Base-by-base conservation (phyloP, 306 rosid genomes). In the Prunus padus region DNA sequence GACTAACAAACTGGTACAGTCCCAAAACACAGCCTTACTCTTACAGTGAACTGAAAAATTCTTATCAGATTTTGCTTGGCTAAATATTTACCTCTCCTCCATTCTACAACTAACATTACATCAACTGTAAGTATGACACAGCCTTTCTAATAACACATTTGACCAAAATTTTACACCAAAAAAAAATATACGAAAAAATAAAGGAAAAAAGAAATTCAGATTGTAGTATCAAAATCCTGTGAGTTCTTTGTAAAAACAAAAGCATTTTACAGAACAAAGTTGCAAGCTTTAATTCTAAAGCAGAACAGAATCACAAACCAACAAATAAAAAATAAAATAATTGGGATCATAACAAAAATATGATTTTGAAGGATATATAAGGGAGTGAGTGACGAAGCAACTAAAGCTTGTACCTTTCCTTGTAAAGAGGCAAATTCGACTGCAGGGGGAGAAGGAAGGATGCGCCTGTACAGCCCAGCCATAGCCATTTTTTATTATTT, bases 381-480 rank as follows among this genome's bases (percentile, higher is more conserved):
- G 47, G 14, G 65, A 50, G 12, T 18, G 28, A 4, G 47, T 23
- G 63, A 25, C 57, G 25, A 55, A 15, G 46, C 20, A 77, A 30
- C 19, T 49, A 25, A 13, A 16, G 72, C 30, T 5, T 11, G 69
- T 30, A 91, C 98, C 96, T 90, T 94, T 75, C 98, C 98, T 51
- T 87, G 83, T 13, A 87, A 71, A 11, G 98, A 91, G 80, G 93
- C 92, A 72, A 91, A 91, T 11, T 94, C 98, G 18, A 94, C 83
- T 2, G 97, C 96, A 1, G 98, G 98, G 42, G 98, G 98, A 11
- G 85, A 94, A 69, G 97, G 85, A 82, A 94, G 96, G 65, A 86
- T 59, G 33, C 97, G 96, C 55, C 98, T 77, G 65, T 89, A 93
- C 76, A 93, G 71, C 31, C 98, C 98, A n/a, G 96, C 98, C 93